These are phyloP conservation scores for Uncinocarpus reesii DNA, from an alignment of 2,329 filamentous ascomycete species.

Conservation along the genomic window DNA sequence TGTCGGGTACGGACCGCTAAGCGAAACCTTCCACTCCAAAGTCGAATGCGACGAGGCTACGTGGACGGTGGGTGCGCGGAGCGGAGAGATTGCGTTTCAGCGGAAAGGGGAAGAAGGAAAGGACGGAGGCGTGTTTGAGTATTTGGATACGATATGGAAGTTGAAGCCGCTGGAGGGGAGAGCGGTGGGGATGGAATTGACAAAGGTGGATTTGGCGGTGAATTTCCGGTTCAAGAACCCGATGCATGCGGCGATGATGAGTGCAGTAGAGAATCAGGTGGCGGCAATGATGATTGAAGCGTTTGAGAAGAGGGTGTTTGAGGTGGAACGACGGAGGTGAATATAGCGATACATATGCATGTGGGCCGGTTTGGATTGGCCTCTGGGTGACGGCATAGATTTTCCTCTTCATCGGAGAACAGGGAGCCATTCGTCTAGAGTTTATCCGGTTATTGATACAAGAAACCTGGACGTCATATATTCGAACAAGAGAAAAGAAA, in stretches of 20 bases:
- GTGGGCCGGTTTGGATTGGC: not conserved
- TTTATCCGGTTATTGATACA: constrained; percentile 7
- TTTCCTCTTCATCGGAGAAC: not conserved
- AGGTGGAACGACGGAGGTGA: constrained; percentile 38
- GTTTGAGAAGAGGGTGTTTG: constrained; percentile 70
- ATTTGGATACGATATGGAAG: constrained; percentile 37
- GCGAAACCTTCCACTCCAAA: constrained; percentile 70
- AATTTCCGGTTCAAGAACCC: constrained; percentile 80
- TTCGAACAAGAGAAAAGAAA: not conserved
- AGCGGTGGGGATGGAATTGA: constrained; percentile 37
- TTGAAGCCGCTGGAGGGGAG: constrained; percentile 30
- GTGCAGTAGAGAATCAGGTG: constrained; percentile 71
- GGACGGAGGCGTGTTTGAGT: constrained; percentile 51
- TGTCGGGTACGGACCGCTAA: constrained; percentile 73
- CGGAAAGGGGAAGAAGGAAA: constrained; percentile 51
- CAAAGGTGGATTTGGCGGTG: constrained; percentile 65
- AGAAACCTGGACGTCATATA: not conserved
- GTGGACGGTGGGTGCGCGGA: constrained; percentile 60
- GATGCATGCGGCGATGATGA: constrained; percentile 72
- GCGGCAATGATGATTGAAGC: constrained; percentile 27
- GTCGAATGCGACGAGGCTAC: constrained; percentile 64
- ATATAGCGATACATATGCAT: not conserved
- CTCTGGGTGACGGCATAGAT: no score
- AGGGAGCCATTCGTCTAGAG: not conserved
- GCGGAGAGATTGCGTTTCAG: constrained; percentile 30